A percentile compares a stretch with the other conserved stretches of the same genome.
These are phyloP conservation scores for Kazachstania viticola DNA, from an alignment of 805 yeast genomes.

Conservation along the genomic window DNA sequence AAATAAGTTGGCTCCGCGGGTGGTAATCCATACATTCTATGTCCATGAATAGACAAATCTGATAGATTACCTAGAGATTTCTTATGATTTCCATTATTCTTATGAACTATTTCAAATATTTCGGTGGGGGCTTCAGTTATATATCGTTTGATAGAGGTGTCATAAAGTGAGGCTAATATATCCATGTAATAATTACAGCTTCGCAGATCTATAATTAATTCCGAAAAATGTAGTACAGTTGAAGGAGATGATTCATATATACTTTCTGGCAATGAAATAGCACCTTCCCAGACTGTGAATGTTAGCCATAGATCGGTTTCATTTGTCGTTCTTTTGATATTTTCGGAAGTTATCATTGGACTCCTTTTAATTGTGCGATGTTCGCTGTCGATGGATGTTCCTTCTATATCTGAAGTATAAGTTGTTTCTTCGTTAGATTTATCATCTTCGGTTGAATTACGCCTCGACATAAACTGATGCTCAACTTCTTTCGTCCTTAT, in stretches of 20 bases:
- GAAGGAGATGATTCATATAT: conserved; percentile 55
- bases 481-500: background rate
- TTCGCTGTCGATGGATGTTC: background rate
- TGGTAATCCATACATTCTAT: conserved; percentile 86
- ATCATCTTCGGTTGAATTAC: background rate
- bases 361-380: background rate
- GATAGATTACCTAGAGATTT: conserved; percentile 23
- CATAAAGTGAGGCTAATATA: conserved; percentile 47
- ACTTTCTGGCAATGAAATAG: conserved; percentile 60
- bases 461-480: background rate
- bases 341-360: conserved; percentile 7
- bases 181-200: conserved; percentile 92
- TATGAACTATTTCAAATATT: conserved; percentile 22
- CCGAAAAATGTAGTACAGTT: conserved; percentile 49
- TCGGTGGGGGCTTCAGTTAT: conserved; percentile 9
- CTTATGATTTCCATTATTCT: conserved; percentile 9
- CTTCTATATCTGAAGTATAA: background rate
- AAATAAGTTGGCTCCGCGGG: conserved; percentile 80
- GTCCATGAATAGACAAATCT: conserved; percentile 62
- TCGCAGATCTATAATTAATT: conserved; percentile 67
- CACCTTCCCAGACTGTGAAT: conserved; percentile 59
- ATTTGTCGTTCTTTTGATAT: conserved; percentile 40
- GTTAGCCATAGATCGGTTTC: conserved; percentile 71
- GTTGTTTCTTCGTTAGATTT: background rate
- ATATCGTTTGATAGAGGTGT: conserved; percentile 10